phyloP scores from a whole-genome alignment of 139 green algal species.

The Chlorella sp. region DNA sequence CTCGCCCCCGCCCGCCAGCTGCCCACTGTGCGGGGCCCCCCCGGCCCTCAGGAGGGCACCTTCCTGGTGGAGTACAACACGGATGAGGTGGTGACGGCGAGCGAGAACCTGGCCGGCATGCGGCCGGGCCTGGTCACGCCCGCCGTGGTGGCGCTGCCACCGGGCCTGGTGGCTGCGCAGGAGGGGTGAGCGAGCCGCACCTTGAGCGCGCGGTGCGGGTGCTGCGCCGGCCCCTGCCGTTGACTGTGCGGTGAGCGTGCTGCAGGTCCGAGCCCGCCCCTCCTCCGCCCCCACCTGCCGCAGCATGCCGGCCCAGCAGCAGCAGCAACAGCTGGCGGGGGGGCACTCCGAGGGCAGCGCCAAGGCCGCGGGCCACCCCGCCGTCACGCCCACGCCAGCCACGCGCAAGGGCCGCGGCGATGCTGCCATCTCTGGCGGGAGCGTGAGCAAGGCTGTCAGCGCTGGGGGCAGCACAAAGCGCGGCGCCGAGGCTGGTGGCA shows the following conservation, averaged over 20 bases:
- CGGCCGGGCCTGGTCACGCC: not conserved
- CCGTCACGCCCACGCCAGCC: not conserved
- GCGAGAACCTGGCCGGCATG: constrained; percentile 35
- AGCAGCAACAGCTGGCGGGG: too few species aligned
- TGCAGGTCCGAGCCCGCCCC: not conserved
- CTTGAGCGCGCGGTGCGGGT: not conserved
- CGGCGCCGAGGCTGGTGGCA: not conserved
- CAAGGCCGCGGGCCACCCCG: not conserved
- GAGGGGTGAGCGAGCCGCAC: not conserved
- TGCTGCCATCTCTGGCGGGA: not conserved
- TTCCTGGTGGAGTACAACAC: constrained; percentile 52
- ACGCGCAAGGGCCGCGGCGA: not conserved
- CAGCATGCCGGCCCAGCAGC: too few species aligned
- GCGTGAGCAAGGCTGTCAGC: not conserved
- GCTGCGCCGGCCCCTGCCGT: not conserved
- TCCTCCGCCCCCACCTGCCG: too few species aligned
- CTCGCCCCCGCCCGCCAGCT: too few species aligned
- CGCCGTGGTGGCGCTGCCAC: not conserved
- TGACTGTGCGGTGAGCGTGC: not conserved
- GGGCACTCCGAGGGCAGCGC: not conserved
- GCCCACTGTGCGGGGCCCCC: too few species aligned
- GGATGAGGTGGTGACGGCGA: constrained; percentile 40
- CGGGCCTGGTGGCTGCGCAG: constrained; percentile 1
- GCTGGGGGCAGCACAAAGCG: not conserved
- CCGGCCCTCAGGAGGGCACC: constrained; percentile 32